phyloP scores from a whole-genome alignment of 1,139 yeast genomes.

The Pichia inconspicua region DNA sequence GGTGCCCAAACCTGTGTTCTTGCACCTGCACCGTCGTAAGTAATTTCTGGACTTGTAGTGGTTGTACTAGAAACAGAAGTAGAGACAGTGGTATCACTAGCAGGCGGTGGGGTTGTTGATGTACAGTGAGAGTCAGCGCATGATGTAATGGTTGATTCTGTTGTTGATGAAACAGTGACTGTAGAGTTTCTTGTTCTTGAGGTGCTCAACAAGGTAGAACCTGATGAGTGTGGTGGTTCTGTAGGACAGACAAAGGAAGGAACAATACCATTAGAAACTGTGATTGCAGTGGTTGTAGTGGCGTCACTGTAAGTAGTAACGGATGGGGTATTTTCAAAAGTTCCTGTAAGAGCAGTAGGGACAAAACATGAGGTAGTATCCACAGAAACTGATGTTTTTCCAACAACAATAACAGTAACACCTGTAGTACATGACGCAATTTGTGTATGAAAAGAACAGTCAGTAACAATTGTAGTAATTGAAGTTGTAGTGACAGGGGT shows the following conservation, averaged over 20 bases:
- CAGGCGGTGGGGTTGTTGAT: not conserved
- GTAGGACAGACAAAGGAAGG: constrained; percentile 11
- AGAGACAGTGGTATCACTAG: not conserved
- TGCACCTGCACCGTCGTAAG: not conserved
- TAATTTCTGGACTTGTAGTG: not conserved
- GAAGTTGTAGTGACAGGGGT: not conserved
- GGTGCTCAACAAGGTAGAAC: not conserved
- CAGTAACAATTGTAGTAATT: constrained; percentile 2
- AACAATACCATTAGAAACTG: constrained; percentile 7
- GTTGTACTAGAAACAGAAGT: not conserved
- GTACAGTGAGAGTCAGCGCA: not conserved
- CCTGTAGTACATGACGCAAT: constrained; percentile 2
- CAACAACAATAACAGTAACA: constrained; percentile 3
- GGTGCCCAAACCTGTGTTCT: not conserved
- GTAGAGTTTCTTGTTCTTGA: not conserved
- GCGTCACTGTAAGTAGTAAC: constrained; percentile 3
- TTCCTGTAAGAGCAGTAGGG: constrained; percentile 4
- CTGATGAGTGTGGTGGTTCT: not conserved
- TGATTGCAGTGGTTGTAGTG: constrained; percentile 10
- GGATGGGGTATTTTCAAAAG: constrained; percentile 4
- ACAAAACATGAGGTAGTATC: constrained; percentile 6
- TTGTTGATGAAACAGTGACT: not conserved
- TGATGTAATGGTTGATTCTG: not conserved
- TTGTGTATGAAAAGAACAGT: not conserved
- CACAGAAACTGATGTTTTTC: not conserved